These are phyloP conservation scores for Saturnispora quitensis DNA, from an alignment of 805 yeast genomes.

Conservation along the genomic window DNA sequence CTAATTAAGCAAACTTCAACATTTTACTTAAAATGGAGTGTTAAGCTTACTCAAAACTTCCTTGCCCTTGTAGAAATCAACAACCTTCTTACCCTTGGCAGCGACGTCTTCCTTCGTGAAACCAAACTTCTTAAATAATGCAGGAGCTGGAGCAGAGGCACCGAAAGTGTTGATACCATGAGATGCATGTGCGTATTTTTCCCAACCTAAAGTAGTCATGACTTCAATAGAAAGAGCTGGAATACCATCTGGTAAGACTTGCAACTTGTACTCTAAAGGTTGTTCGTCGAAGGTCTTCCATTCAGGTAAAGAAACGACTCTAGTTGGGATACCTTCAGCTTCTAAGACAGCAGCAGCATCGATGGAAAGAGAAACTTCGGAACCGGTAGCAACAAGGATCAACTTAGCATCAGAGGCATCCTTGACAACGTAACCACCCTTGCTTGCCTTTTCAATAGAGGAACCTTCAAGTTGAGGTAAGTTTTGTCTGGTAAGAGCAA, in stretches of 20 bases:
- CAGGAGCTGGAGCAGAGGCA: conserved; percentile 85
- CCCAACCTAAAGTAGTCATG: conserved; percentile 86
- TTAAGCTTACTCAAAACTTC: conserved; percentile 65
- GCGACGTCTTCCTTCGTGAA: conserved; percentile 93
- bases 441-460: conserved; percentile 77
- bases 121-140: conserved; percentile 75
- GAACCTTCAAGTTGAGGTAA: conserved; percentile 92
- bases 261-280: conserved; percentile 65
- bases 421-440: conserved; percentile 84
- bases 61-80: conserved; percentile 75
- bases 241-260: conserved; percentile 89
- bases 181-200: conserved; percentile 91
- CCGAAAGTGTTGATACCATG: conserved; percentile 95
- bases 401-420: conserved; percentile 56
- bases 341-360: conserved; percentile 72
- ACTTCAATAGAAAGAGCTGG: conserved; percentile 95
- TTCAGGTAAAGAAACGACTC: conserved; percentile 90
- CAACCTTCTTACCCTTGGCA: conserved; percentile 69
- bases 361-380: conserved; percentile 79
- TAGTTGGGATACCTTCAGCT: conserved; percentile 56
- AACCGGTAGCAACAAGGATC: conserved; percentile 85
- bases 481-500: conserved; percentile 80
- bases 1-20: background rate
- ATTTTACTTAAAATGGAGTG: conserved; percentile 53
- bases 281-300: conserved; percentile 84